Conservation (phyloP, 2,329 filamentous ascomycete species). For the Colletotrichum incanum region DNA sequence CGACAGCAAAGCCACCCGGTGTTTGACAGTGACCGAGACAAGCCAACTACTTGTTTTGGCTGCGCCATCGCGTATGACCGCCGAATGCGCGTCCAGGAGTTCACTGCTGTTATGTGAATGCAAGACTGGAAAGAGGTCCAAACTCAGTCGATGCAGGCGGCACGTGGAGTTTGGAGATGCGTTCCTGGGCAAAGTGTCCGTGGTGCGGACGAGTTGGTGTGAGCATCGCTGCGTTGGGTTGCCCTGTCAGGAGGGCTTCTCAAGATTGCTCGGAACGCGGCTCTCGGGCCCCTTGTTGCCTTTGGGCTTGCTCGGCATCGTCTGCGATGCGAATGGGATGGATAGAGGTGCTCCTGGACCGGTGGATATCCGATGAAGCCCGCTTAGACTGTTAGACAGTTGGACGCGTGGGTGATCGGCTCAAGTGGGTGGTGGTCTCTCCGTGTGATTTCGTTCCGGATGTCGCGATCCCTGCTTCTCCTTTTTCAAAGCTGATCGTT, state of each 20-base stretch:
- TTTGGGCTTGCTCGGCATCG: not conserved
- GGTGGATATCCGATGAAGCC: not conserved
- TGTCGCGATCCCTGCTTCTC: not conserved
- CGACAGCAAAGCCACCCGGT: not conserved
- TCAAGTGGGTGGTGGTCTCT: slow-evolving; percentile 7
- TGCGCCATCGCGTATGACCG: slow-evolving; percentile 19
- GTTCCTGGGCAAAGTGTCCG: slow-evolving; percentile 21
- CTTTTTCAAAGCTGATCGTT: slow-evolving; percentile 3
- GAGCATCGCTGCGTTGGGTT: not conserved
- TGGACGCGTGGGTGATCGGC: slow-evolving; percentile 10
- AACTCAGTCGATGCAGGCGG: slow-evolving; percentile 26
- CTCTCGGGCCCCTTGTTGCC: slow-evolving; percentile 15
- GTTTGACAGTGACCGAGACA: slow-evolving; percentile 34
- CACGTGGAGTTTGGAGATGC: slow-evolving; percentile 33
- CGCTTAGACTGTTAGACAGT: not conserved
- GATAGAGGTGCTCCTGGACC: not conserved
- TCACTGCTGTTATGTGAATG: not conserved
- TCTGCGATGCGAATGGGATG: slow-evolving; percentile 16
- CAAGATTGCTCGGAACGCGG: slow-evolving; percentile 1
- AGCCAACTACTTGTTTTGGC: slow-evolving; percentile 1
- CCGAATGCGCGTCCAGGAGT: not conserved
- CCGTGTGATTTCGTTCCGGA: not conserved
- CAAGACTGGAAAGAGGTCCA: slow-evolving; percentile 11
- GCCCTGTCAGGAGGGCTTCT: not conserved
- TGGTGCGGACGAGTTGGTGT: slow-evolving; percentile 10